These are phyloP conservation scores for Neonectria ditissima DNA, from an alignment of 2,329 filamentous ascomycete species.

Conservation along the genomic window DNA sequence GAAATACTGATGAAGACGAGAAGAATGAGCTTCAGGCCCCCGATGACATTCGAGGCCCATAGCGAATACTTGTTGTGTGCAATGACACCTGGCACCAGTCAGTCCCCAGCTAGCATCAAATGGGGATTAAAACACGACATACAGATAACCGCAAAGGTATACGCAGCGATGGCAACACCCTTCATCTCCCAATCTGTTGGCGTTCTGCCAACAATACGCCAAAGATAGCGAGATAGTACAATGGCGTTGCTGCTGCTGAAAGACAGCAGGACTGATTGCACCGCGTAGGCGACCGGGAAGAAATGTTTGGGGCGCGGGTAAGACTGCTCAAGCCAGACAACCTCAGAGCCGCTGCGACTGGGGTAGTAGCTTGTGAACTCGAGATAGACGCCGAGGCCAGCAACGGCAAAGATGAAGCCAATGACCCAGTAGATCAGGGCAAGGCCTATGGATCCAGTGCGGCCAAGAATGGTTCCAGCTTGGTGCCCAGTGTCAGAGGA, in stretches of 20 bases:
- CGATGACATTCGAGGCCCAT: conserved; percentile 66
- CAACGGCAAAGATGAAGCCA: conserved; percentile 68
- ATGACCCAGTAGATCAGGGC: conserved; percentile 74
- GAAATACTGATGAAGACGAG: conserved; percentile 61
- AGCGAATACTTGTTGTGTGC: conserved; percentile 70
- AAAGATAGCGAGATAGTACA: conserved; percentile 72
- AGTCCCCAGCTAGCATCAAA: no score
- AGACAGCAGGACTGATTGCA: conserved; percentile 72
- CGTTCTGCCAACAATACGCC: conserved; percentile 62
- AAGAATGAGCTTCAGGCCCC: conserved; percentile 51
- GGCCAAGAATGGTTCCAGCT: conserved; percentile 69
- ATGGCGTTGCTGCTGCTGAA: conserved; percentile 76
- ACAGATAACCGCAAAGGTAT: conserved; percentile 69
- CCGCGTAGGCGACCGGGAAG: conserved; percentile 73
- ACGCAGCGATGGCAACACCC: conserved; percentile 73
- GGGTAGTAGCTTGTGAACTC: conserved; percentile 75
- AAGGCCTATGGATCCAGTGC: conserved; percentile 72
- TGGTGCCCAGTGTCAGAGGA: no score
- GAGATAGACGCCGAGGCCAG: conserved; percentile 69
- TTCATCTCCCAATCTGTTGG: conserved; percentile 74
- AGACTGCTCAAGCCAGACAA: conserved; percentile 76
- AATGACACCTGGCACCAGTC: conserved; percentile 49
- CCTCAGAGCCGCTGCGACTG: conserved; percentile 73
- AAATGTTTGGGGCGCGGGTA: conserved; percentile 73
- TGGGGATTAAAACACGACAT: conserved; percentile 44